Evolutionary conservation across 345 rosid genomes (phyloP).

Genomic region (Laguncularia racemosa): DNA sequence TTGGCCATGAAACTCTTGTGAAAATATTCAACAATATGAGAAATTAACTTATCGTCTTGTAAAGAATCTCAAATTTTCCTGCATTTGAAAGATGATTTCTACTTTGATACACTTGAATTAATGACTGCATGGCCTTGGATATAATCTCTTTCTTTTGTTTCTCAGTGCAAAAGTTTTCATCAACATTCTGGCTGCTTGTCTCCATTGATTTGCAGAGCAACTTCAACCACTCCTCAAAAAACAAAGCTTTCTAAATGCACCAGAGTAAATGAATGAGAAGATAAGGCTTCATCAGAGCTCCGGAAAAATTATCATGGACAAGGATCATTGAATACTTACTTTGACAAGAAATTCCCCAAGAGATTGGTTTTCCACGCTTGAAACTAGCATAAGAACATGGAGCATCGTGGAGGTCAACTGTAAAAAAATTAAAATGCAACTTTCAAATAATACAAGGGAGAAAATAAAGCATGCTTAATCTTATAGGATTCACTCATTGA

Average conservation of each 20-base stretch:
- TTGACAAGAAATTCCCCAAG: slow-evolving; percentile 69
- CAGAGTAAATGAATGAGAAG: background rate
- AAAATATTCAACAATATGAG: background rate
- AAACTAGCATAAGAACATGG: slow-evolving; percentile 64
- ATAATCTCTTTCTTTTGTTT: slow-evolving; percentile 70
- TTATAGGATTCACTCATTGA: too few species aligned
- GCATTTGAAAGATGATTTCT: slow-evolving; percentile 24
- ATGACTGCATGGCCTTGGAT: slow-evolving; percentile 50
- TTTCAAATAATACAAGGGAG: background rate
- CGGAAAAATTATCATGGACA: background rate
- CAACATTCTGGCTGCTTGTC: slow-evolving; percentile 19
- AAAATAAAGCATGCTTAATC: background rate
- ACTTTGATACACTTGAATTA: slow-evolving; percentile 36
- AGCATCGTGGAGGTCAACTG: slow-evolving; percentile 84
- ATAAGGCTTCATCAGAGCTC: background rate
- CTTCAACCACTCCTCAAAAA: slow-evolving; percentile 89
- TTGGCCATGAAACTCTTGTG: background rate
- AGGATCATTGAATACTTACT: slow-evolving; percentile 32
- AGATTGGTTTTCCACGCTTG: slow-evolving; percentile 45
- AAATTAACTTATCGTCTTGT: slow-evolving; percentile 13
- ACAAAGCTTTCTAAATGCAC: slow-evolving; percentile 46
- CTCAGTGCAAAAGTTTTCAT: slow-evolving; percentile 21
- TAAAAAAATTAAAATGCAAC: slow-evolving; percentile 5
- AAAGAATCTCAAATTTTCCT: slow-evolving; percentile 36
- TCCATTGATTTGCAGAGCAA: slow-evolving; percentile 44